Evolutionary conservation across 225 moss, liverwort and hornwort genomes (phyloP).

Genomic region (Climacium dendroides): DNA sequence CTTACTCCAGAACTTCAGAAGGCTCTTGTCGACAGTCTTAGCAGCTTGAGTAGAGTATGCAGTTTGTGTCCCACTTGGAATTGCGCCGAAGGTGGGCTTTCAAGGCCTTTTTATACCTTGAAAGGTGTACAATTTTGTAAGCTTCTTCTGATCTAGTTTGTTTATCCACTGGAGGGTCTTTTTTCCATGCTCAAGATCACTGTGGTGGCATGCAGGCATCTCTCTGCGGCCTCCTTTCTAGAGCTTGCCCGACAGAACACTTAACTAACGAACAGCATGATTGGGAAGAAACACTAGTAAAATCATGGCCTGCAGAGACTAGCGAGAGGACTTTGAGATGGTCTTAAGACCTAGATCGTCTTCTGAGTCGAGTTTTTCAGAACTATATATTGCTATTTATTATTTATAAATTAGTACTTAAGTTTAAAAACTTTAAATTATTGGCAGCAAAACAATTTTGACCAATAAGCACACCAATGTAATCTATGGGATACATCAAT

Average conservation of each 20-base stretch:
- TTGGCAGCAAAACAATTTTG: too few relatives aligned
- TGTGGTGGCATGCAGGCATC: neutral
- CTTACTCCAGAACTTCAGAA: neutral
- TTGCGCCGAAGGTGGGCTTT: neutral
- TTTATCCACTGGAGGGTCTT: neutral
- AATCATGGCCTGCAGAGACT: neutral
- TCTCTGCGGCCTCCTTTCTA: neutral
- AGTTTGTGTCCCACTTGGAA: neutral
- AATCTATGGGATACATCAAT: too few relatives aligned
- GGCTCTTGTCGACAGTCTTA: neutral
- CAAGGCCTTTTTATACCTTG: neutral
- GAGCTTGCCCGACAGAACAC: neutral
- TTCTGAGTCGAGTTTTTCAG: too few relatives aligned
- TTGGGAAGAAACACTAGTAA: neutral
- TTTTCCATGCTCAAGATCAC: neutral
- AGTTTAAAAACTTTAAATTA: too few relatives aligned
- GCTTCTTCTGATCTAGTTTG: neutral
- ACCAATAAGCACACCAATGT: too few relatives aligned
- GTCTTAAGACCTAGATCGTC: too few relatives aligned
- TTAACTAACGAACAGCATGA: neutral
- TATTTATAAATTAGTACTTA: too few relatives aligned
- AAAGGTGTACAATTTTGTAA: constrained; percentile 22
- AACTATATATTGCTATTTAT: too few relatives aligned
- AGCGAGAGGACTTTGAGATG: neutral
- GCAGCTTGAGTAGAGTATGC: too few relatives aligned